Base-by-base conservation (phyloP, 371 early-diverging fungal species). In the Apophysomyces variabilis region DNA sequence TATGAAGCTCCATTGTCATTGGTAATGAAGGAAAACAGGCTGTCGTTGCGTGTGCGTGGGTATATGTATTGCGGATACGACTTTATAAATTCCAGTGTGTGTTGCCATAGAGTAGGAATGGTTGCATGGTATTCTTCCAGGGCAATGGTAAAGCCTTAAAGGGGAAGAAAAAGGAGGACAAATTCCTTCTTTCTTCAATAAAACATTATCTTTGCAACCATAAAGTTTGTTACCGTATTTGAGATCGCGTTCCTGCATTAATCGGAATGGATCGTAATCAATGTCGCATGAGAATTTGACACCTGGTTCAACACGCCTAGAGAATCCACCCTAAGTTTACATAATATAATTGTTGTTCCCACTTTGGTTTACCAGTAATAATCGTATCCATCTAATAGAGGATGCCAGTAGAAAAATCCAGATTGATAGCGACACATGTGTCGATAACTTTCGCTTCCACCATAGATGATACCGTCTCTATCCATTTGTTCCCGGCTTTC, bases 231-330 rank as follows among this genome's bases (percentile, higher is more conserved):
- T 76, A 82, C 89, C 93, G 72, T 98, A 99, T 66, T 89, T 87
- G 64, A 93, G 85, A 35, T 89, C 87, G 61, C 88, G 89, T 56
- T 89, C 79, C 60, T 83, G 76, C 93, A 96, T 93, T 67, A 85
- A 91, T 66, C 75, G 66, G 79, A 99, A 98, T 5, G 96, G 96
- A 73, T 99, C 99, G 73, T 93, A 90, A 64, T 91, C 90, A 32
- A 99, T 81, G 58, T 96, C 90, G 71, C 99, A 99, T 56, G 81
- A 87, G 64, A 94, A 96, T 46, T 90, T 80, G 13, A 97, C 96
- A 32, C 88, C 92, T 3, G 99, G 99, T 70, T 99, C 99, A 1
- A 99, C 88, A 18, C 99, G 80, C 96, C 96, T 95, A 50, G 38
- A 21, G 5, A 4, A 21, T 38, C 9, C 7, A 63, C 13, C 7